These are phyloP conservation scores for Lathyrus sativus DNA, from an alignment of 306 rosid genomes.

Conservation along the genomic window DNA sequence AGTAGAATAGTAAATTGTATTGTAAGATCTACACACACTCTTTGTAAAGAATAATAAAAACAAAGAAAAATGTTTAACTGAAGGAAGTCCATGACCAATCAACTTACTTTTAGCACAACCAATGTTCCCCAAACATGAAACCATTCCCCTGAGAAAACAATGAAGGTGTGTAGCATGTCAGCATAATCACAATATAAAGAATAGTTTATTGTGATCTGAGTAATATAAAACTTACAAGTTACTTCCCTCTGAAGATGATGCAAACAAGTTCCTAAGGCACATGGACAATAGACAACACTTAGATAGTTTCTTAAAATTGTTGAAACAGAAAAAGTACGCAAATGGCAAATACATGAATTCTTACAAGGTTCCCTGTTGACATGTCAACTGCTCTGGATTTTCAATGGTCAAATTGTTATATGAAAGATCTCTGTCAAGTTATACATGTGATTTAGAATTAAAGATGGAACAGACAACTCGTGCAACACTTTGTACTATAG, in stretches of 20 bases:
- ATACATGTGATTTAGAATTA: conserved; percentile 19
- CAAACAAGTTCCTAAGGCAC: conserved; percentile 45
- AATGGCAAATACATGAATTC: conserved; percentile 23
- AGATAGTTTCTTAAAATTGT: conserved; percentile 25
- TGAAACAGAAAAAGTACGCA: not conserved
- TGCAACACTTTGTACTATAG: not conserved
- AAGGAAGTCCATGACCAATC: not conserved
- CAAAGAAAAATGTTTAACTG: no score
- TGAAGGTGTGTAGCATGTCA: conserved; percentile 37
- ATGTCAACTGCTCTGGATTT: conserved; percentile 39
- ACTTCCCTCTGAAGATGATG: conserved; percentile 40
- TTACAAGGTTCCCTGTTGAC: conserved; percentile 56
- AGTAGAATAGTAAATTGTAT: no score
- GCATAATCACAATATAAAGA: conserved; percentile 6
- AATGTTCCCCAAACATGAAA: conserved; percentile 48
- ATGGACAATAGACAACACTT: conserved; percentile 8
- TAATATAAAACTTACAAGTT: conserved; percentile 36
- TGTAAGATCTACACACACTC: no score
- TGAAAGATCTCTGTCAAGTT: conserved; percentile 66
- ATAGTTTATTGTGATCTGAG: not conserved
- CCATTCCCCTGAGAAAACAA: conserved; percentile 45
- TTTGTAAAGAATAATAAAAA: no score
- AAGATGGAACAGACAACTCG: conserved; percentile 10
- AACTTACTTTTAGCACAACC: conserved; percentile 55
- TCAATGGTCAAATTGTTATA: conserved; percentile 53